These are phyloP conservation scores for Carallia brachiata DNA, from an alignment of 345 rosid genomes.

Conservation along the genomic window DNA sequence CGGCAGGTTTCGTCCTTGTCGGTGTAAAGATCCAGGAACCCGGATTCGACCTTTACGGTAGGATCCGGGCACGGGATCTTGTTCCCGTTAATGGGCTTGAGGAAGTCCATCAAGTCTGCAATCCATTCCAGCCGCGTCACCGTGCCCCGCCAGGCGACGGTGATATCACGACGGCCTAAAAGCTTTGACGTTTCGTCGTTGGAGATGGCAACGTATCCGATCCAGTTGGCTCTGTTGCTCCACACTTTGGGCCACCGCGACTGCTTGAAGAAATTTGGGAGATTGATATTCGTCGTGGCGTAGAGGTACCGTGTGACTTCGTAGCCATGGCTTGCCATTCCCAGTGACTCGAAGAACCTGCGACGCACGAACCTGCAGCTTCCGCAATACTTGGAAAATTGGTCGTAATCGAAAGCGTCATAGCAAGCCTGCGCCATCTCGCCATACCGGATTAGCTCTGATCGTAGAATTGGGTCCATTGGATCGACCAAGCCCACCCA, in stretches of 20 bases:
- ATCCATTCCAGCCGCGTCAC: slow-evolving; percentile 78
- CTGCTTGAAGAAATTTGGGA: slow-evolving; percentile 76
- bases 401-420: slow-evolving; percentile 82
- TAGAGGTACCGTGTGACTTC: slow-evolving; percentile 60
- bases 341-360: slow-evolving; percentile 52
- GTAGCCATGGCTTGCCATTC: slow-evolving; percentile 49
- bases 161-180: slow-evolving; percentile 73
- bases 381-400: slow-evolving; percentile 69
- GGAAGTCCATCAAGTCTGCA: slow-evolving; percentile 69
- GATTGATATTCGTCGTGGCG: slow-evolving; percentile 71
- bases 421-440: slow-evolving; percentile 88
- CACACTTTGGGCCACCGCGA: slow-evolving; percentile 86
- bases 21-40: slow-evolving; percentile 75
- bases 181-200: slow-evolving; percentile 42
- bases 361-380: slow-evolving; percentile 59
- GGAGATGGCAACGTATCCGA: slow-evolving; percentile 80
- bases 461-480: slow-evolving; percentile 64
- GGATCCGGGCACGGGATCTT: slow-evolving; percentile 67
- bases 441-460: slow-evolving; percentile 83
- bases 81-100: slow-evolving; percentile 45
- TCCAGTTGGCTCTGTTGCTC: slow-evolving; percentile 87
- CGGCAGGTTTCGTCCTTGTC: slow-evolving; percentile 59
- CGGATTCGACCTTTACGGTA: slow-evolving; percentile 71
- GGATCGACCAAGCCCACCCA: slow-evolving; percentile 79
- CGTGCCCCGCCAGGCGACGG: slow-evolving; percentile 78